Base-by-base conservation (phyloP, 2,329 filamentous ascomycete genomes). In the Calonectria crousiana region DNA sequence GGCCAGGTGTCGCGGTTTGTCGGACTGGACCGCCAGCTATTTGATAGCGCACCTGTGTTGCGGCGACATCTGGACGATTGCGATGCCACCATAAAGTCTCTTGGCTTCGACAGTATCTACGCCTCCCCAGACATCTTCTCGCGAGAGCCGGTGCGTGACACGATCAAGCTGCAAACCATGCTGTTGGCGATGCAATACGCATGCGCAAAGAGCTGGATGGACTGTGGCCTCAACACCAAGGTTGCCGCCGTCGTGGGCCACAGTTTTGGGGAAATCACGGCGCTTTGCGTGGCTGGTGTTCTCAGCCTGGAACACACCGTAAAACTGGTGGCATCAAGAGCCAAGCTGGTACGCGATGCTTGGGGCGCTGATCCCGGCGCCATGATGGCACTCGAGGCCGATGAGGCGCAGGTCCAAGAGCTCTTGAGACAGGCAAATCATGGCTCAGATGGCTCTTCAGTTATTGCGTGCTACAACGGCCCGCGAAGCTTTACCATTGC, bases 181-280 rank as follows among this genome's bases (percentile, higher is more conserved):
- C 20, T 64, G 11, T 47, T 64, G 16, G 8, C 60, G 18, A 14
- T 64, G 23, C 60, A 64, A 23, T 64, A 64, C 38, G 9, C 60
- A 32, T 30, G 60, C 18, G 60, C 60, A 4, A 64, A 47, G 38
- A 64, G 60, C 38, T 64, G 60, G 60, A 49, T 64, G 3, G 60
- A 64, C 38, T 64, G n/a, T 18, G 60, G 60, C 6, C 11, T 64
- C 26, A 14, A 75, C 32, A 36, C 51, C 70, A 2, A 34, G 32
- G 32, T 34, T 34, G 60, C 32, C 5, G 71, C 75, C 10, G 9
- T 80, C 0, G 80, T 87, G 0, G 86, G 86, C 4, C 85, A 88
- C 73, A 85, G 83, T 72, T 85, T 87, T 30, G 87, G 87, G 4
- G 83, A 88, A 77, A 78, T 88, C 6, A 84, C 84, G 0, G 85